These are phyloP conservation scores for Solanum gandarillasii DNA, from an alignment of 257 asterid species.

Conservation along the genomic window DNA sequence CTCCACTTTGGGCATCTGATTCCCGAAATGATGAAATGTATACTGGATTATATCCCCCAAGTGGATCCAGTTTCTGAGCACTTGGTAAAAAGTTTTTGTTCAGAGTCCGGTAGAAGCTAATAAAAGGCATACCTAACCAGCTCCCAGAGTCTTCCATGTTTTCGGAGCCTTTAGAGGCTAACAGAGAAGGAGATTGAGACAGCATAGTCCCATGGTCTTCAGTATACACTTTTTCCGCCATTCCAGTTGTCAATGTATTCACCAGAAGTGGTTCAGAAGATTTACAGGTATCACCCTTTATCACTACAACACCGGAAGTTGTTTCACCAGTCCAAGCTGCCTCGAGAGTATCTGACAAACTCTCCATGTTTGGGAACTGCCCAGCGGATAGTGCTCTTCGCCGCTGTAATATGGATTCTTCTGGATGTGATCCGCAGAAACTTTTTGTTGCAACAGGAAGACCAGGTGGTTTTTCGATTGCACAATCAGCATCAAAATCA, in stretches of 20 bases:
- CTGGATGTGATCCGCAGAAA: constrained; percentile 22
- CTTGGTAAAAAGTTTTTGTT: constrained; percentile 48
- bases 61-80: constrained; percentile 49
- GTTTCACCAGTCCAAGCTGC: constrained; percentile 93
- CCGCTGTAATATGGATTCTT: constrained; percentile 25
- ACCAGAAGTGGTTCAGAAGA: constrained; percentile 24
- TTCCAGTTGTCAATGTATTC: constrained; percentile 27
- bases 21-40: constrained; percentile 64
- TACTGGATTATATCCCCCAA: constrained; percentile 48
- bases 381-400: constrained; percentile 58
- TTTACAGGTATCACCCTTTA: constrained; percentile 19
- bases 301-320: constrained; percentile 17
- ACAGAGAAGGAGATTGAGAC: constrained; percentile 22
- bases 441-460: constrained; percentile 22
- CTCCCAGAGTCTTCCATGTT: constrained; percentile 38
- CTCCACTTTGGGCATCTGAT: constrained; percentile 59
- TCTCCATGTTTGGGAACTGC: constrained; percentile 35
- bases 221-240: constrained; percentile 30
- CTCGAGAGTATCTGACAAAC: constrained; percentile 74
- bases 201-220: constrained; percentile 34
- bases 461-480: constrained; percentile 11
- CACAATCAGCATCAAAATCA: constrained; percentile 10
- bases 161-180: constrained; percentile 39
- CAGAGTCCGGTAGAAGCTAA: constrained; percentile 52
- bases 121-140: constrained; percentile 71